Evolutionary conservation across 306 rosid species (phyloP).

Genomic region (Lathyrus oleraceus): DNA sequence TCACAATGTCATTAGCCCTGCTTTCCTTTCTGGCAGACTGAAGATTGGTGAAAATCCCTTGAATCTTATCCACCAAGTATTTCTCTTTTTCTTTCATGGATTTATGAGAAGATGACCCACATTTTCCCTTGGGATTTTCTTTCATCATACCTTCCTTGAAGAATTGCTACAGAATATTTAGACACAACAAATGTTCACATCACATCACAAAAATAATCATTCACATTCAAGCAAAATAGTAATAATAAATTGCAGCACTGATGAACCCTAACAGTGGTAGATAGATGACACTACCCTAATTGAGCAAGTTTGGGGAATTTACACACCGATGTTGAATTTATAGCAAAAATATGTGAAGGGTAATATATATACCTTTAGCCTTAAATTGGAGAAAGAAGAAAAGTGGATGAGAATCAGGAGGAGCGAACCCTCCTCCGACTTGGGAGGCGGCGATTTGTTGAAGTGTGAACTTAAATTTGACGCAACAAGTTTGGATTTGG

Average conservation of each 20-base stretch:
- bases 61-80: slow-evolving; percentile 74
- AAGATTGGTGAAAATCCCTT: slow-evolving; percentile 70
- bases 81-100: slow-evolving; percentile 85
- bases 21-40: slow-evolving; percentile 84
- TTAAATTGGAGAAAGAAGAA: slow-evolving; percentile 9
- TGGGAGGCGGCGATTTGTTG: neutral
- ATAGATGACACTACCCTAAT: slow-evolving; percentile 2
- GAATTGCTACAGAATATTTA: neutral
- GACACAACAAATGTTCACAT: too few relatives aligned
- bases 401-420: neutral
- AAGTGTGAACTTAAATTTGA: slow-evolving; percentile 28
- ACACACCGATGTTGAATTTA: neutral
- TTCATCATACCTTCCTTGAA: slow-evolving; percentile 52
- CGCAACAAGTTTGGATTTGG: slow-evolving; percentile 18
- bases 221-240: neutral
- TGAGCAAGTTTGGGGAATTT: slow-evolving; percentile 16
- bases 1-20: slow-evolving; percentile 57
- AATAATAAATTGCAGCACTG: neutral
- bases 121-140: slow-evolving; percentile 58
- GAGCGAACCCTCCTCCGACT: slow-evolving; percentile 13
- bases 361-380: slow-evolving; percentile 21
- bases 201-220: neutral
- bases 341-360: neutral
- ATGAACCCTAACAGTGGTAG: neutral
- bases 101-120: slow-evolving; percentile 68